Base-by-base conservation (phyloP, 257 asterid genomes). In the Rehmannia glutinosa region DNA sequence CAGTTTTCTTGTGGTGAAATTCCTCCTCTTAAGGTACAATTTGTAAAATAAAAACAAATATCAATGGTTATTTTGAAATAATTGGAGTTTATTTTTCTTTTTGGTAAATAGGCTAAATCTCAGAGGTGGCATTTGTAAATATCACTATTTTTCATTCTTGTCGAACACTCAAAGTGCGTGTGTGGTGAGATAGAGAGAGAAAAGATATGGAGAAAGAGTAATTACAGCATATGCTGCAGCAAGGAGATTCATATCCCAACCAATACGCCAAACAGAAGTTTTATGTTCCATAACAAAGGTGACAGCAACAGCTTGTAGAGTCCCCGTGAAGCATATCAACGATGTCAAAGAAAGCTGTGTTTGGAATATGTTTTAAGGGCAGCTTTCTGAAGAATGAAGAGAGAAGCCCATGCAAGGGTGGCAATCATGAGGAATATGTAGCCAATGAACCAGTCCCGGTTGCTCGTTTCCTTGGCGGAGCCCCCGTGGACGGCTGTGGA, bases 201-300 rank as follows among this genome's bases (percentile, higher is more conserved):
- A 35, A 7, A 17, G 71, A 27, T 60, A 53, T 61, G 7, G 57
- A n/a, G n/a, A n/a, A n/a, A n/a, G 47, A 7, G 42, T 1, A 10
- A 75, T 79, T 51, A 90, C 97, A 19, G 97, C 97, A 71, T 90
- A 90, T 38, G 97, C 97, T 1, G 90, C 97, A 61, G 96, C 95
- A 19, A 90, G 82, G 33, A 87, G 84, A 63, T 90, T 90, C 92
- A 90, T 80, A 75, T 90, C 96, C 86, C 89, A 90, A 15, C 96
- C 96, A 39, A 90, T 84, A 8, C 53, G 55, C 97, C 96, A 90
- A 8, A 58, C 87, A 8, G 86, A 79, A 39, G 74, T 6, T 5
- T 82, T 73, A 38, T 86, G 95, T n/a, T 91, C 95, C 90, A 83
- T 81, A 6, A 82, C 85, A 64, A 88, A 78, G 24, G 96, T 86